Conservation (phyloP, 2,329 filamentous ascomycete genomes). For the Penicillium sp. region DNA sequence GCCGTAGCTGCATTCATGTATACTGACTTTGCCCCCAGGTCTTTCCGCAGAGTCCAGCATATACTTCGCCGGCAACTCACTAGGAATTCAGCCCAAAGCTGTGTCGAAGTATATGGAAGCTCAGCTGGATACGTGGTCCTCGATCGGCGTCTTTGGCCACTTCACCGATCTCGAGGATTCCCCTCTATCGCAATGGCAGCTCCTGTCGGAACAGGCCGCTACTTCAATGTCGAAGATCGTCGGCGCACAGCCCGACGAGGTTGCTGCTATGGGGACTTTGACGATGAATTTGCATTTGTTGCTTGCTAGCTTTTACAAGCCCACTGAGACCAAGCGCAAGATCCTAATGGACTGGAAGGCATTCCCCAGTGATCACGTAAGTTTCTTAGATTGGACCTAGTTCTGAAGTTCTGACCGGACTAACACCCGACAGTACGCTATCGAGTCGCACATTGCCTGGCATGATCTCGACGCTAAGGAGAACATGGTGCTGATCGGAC, state of each 20-base stretch:
- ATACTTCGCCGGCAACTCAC: conserved; percentile 87
- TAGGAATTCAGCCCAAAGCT: conserved; percentile 76
- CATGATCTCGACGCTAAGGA: conserved; percentile 66
- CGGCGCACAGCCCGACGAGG: conserved; percentile 69
- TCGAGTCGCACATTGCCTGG: conserved; percentile 75
- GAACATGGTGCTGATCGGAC: conserved; percentile 73
- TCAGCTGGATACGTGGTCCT: conserved; percentile 80
- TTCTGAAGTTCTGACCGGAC: background rate
- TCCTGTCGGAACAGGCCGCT: conserved; percentile 74
- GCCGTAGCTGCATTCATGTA: background rate
- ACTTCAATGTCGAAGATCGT: conserved; percentile 70
- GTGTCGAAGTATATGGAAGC: conserved; percentile 65
- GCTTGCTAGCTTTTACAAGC: conserved; percentile 79
- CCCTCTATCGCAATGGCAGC: conserved; percentile 70
- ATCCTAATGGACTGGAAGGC: conserved; percentile 84
- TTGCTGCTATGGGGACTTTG: conserved; percentile 84
- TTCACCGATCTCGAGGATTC: conserved; percentile 70
- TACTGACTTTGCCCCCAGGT: conserved; percentile 26
- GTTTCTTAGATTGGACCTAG: conserved; percentile 22
- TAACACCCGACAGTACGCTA: conserved; percentile 63
- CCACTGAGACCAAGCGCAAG: conserved; percentile 65
- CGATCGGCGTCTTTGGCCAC: conserved; percentile 79
- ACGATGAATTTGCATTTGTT: conserved; percentile 78
- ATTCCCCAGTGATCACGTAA: conserved; percentile 79
- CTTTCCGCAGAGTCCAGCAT: conserved; percentile 49